Evolutionary conservation across 78 protist genomes (phyloP), one percentile per base, ranked within the genome.

Genomic region (Dictyostelium intermedium): DNA sequence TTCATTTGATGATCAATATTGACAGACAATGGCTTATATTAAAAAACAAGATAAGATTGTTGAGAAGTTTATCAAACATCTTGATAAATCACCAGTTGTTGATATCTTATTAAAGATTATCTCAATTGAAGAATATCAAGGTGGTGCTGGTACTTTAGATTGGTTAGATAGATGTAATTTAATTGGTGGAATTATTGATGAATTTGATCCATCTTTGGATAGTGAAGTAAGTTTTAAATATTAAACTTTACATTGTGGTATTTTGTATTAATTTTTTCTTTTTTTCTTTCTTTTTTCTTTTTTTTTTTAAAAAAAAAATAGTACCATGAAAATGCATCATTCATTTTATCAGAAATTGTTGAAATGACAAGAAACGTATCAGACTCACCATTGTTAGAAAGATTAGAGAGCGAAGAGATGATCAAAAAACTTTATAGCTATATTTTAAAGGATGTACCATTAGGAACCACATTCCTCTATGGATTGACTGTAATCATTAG

Each of bases 301-400:
- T 50, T 53, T 37, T 41, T 7, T n/a, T n/a, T n/a, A n/a, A n/a
- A n/a, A n/a, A n/a, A n/a, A n/a, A n/a, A n/a, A n/a, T 45, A 95
- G 95, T 92, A 84, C 61, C 91, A 95, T 47, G 87, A 80, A 23
- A 95, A 95, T 83, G 95, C 97, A 0, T 86, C 95, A 73, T 91
- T 86, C 43, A 47, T 85, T 35, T 69, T 95, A 47, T 79, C 87
- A 23, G 97, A 95, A 73, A 95, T 95, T 69, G 83, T 95, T 20
- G 91, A 83, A 30, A 79, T 93, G 63, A 87, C 81, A 4, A 60
- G 74, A 61, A 69, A 66, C 13, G 80, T 70, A 50, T 35, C 92
- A 27, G 91, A 85, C 32, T 92, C 96, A 69, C 96, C 96, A 80
- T 60, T 92, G 10, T 50, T 92, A 23, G 92, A 50, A 18, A 85